Evolutionary conservation across 176 grass and related monocot genomes (phyloP).

Genomic region (Guadua angustifolia): DNA sequence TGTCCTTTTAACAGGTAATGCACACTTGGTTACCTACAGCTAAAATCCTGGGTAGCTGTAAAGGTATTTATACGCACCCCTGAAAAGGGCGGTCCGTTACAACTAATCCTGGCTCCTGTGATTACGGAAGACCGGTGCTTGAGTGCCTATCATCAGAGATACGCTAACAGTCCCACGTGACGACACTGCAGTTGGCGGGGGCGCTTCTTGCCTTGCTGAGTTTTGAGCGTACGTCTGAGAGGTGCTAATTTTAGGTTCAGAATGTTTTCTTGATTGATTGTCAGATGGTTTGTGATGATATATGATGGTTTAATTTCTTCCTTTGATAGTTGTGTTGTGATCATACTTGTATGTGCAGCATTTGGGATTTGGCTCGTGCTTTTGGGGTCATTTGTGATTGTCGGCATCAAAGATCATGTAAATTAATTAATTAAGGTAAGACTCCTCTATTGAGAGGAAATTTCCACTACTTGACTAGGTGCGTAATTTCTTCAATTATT

Average conservation of each 20-base stretch:
- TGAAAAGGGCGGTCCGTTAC: too few species aligned
- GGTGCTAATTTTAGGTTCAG: background rate
- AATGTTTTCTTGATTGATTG: background rate
- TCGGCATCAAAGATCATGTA: background rate
- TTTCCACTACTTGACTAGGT: too few species aligned
- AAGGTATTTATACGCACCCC: too few species aligned
- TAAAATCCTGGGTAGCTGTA: too few species aligned
- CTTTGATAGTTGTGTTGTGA: background rate
- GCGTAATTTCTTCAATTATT: too few species aligned
- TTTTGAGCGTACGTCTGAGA: constrained; percentile 21
- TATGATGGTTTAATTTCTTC: background rate
- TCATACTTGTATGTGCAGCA: constrained; percentile 1
- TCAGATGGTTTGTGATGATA: background rate
- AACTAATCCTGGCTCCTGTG: too few species aligned
- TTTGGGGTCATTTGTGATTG: background rate
- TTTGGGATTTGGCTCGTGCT: background rate
- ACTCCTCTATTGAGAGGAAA: too few species aligned
- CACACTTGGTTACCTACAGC: too few species aligned
- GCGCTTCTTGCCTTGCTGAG: constrained; percentile 19
- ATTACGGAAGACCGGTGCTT: too few species aligned
- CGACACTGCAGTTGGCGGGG: background rate
- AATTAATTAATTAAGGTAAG: background rate
- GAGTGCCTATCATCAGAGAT: too few species aligned
- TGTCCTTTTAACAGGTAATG: too few species aligned
- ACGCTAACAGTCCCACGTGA: background rate